Evolutionary conservation across 495 filamentous ascomycete species (phyloP).

Genomic region (Neurospora hispaniola): DNA sequence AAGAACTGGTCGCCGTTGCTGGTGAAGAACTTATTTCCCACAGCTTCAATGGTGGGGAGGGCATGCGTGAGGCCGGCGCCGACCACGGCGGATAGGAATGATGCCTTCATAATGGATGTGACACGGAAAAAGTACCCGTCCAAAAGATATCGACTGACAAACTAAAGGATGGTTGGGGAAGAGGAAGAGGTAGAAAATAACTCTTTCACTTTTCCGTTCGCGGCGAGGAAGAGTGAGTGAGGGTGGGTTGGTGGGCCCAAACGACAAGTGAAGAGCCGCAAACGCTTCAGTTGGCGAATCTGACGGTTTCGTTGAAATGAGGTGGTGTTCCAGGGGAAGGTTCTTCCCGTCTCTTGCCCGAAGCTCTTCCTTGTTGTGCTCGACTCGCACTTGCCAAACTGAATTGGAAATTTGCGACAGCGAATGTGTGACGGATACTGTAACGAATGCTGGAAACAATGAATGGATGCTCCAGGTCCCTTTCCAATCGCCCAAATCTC

Average conservation of each 20-base stretch:
- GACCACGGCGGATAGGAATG: conserved; percentile 18
- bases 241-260: background rate
- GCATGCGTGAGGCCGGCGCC: conserved; percentile 26
- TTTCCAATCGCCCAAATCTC: background rate
- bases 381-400: background rate
- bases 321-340: background rate
- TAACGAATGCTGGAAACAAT: background rate
- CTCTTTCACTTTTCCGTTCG: background rate
- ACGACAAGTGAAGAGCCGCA: background rate
- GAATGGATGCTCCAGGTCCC: no score
- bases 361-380: background rate
- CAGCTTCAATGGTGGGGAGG: conserved; percentile 49
- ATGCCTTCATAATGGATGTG: conserved; percentile 10
- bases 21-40: conserved; percentile 80
- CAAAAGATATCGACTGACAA: background rate
- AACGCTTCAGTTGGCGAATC: background rate
- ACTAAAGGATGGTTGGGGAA: background rate
- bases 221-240: background rate
- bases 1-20: conserved; percentile 68
- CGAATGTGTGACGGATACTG: background rate
- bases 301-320: background rate
- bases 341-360: background rate
- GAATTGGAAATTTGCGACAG: background rate
- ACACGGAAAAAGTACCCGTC: background rate
- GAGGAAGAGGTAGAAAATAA: background rate